These are phyloP conservation scores for Phytophthora pistaciae DNA, from an alignment of 352 stramenopile species.

Conservation along the genomic window DNA sequence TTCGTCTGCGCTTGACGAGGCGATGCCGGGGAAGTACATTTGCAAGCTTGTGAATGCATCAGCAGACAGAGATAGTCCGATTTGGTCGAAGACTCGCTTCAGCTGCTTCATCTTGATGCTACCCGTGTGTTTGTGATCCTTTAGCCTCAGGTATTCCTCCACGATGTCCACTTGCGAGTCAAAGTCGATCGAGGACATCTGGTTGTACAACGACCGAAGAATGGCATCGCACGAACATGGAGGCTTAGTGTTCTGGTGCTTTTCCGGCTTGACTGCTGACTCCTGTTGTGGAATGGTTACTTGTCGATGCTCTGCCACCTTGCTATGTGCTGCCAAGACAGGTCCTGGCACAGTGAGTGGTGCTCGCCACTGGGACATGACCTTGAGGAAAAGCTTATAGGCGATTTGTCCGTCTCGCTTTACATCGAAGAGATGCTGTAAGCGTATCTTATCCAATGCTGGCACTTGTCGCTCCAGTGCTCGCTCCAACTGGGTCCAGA, in stretches of 20 bases:
- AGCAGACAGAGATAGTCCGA: slow-evolving; percentile 58
- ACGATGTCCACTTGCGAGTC: slow-evolving; percentile 71
- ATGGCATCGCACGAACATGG: slow-evolving; percentile 38
- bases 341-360: background rate
- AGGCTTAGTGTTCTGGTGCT: slow-evolving; percentile 6
- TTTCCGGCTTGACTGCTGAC: slow-evolving; percentile 6
- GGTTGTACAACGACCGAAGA: slow-evolving; percentile 63
- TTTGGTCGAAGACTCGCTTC: slow-evolving; percentile 54
- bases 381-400: slow-evolving; percentile 81
- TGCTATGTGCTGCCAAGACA: slow-evolving; percentile 7
- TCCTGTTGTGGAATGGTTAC: slow-evolving; percentile 3
- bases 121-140: slow-evolving; percentile 39
- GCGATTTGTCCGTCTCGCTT: slow-evolving; percentile 63
- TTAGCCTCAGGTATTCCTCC: slow-evolving; percentile 57
- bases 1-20: background rate
- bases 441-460: slow-evolving; percentile 40
- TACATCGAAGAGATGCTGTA: slow-evolving; percentile 81
- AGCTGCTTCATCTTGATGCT: slow-evolving; percentile 50
- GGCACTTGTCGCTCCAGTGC: slow-evolving; percentile 38
- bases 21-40: slow-evolving; percentile 33
- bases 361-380: slow-evolving; percentile 64
- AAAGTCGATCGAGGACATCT: slow-evolving; percentile 79
- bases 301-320: slow-evolving; percentile 1
- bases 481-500: slow-evolving; percentile 49
- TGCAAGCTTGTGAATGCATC: slow-evolving; percentile 50